Evolutionary conservation across 129 eudicot species (phyloP), one percentile per base, ranked within the genome.

Genomic region (Ambrosia trifida): DNA sequence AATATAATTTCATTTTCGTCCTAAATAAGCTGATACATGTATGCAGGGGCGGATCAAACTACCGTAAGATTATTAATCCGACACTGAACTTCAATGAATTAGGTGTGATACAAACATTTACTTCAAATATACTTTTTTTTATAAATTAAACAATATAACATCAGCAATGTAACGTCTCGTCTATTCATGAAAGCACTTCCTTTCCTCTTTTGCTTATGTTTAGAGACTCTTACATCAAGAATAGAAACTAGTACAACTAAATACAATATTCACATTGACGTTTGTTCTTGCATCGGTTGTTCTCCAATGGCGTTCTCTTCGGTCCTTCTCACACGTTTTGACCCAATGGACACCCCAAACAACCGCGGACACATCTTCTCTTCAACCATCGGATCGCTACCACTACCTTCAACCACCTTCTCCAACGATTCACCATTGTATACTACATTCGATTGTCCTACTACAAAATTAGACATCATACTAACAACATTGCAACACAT

Each of bases 301-400:
- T 38, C 61, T n/a, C 58, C 78, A 38, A 52, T 72, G 32, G 41
- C 72, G 28, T 66, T 69, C 5, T 68, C 81, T 7, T 53, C 73
- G 24, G 49, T 72, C 17, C 56, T 70, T 72, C 77, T 79, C 72
- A 70, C 73, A 43, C 89, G 88, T 82, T 86, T 86, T 19, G 52
- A 78, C 7, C 86, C 86, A 12, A 86, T 69, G 0, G 91, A 72
- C 2, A 86, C 88, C 7, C 91, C 91, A 59, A 86, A 86, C 71
- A 86, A 62, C 79, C 83, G 82, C 2, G 91, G 84, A 44, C 86
- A 68, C 60, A 64, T 73, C 66, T 46, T 84, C 8, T 75, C 84
- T 62, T 69, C 88, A 14, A 18, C 64, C 24, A 4, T 9, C 30
- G 33, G n/a, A 40, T 50, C 67, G 30, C 64, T 68, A 53, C 19